These are phyloP conservation scores for Suhomyces xylopsoci DNA, from an alignment of 805 yeast genomes.

Conservation along the genomic window DNA sequence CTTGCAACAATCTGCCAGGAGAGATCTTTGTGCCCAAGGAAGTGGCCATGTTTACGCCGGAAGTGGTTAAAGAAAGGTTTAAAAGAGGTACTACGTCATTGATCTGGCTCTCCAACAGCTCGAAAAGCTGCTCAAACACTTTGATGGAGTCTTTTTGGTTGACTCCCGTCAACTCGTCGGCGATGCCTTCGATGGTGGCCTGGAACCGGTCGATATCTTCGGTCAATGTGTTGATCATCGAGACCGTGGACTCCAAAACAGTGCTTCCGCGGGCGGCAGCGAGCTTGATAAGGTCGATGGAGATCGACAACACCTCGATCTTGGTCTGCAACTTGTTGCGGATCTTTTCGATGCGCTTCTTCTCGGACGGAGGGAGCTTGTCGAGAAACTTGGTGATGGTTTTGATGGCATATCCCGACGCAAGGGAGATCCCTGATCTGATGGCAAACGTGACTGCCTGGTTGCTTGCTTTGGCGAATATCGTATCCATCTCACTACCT, in stretches of 20 bases:
- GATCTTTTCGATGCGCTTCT: slow-evolving; percentile 38
- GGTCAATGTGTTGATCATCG: slow-evolving; percentile 53
- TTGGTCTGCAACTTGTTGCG: slow-evolving; percentile 51
- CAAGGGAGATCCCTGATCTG: slow-evolving; percentile 70
- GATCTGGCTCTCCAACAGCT: slow-evolving; percentile 46
- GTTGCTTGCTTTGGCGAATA: slow-evolving; percentile 57
- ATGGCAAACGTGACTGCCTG: slow-evolving; percentile 81
- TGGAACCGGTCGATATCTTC: slow-evolving; percentile 59
- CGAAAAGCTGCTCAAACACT: slow-evolving; percentile 50
- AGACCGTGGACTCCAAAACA: slow-evolving; percentile 51
- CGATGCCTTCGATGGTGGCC: slow-evolving; percentile 40
- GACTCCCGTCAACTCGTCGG: slow-evolving; percentile 24
- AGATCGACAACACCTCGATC: slow-evolving; percentile 58
- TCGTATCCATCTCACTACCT: too few species aligned
- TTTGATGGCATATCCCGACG: slow-evolving; percentile 68
- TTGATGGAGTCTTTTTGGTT: slow-evolving; percentile 38
- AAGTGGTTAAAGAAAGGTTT: slow-evolving; percentile 61
- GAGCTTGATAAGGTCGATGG: slow-evolving; percentile 64
- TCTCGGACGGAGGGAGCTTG: slow-evolving; percentile 52
- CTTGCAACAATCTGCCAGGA: slow-evolving; percentile 64
- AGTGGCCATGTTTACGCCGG: slow-evolving; percentile 59
- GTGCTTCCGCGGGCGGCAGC: slow-evolving; percentile 64
- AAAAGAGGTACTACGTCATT: slow-evolving; percentile 70
- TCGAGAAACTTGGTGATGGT: slow-evolving; percentile 58
- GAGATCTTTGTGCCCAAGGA: slow-evolving; percentile 52